These are phyloP conservation scores for Macrophomina pseudophaseolina DNA, from an alignment of 2,329 filamentous ascomycete genomes.

Conservation along the genomic window DNA sequence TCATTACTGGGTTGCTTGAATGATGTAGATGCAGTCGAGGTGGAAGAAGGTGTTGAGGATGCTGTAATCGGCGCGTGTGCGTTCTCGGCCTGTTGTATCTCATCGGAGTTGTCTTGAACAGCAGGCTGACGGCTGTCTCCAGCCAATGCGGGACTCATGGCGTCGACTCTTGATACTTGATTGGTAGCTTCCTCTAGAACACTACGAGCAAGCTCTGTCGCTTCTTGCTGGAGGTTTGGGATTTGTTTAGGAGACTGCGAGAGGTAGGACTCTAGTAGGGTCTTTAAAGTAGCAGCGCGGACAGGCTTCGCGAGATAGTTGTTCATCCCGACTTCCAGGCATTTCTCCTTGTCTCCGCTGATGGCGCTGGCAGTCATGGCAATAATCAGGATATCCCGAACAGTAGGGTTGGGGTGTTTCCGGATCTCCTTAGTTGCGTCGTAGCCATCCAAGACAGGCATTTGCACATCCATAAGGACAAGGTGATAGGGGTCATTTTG, in stretches of 20 bases:
- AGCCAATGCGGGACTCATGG: neutral
- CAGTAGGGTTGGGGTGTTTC: conserved; percentile 73
- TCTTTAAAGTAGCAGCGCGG: conserved; percentile 82
- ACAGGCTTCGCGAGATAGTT: conserved; percentile 96
- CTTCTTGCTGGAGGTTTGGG: conserved; percentile 53
- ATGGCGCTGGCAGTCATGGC: conserved; percentile 97
- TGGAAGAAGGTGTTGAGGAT: neutral
- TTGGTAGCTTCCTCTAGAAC: conserved; percentile 22
- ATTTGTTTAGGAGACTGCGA: conserved; percentile 53
- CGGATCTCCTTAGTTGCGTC: conserved; percentile 86
- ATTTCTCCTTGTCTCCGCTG: conserved; percentile 92
- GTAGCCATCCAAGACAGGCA: conserved; percentile 92
- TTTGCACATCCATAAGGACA: conserved; percentile 91
- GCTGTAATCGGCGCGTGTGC: neutral
- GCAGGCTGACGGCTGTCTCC: neutral
- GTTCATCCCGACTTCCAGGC: conserved; percentile 95
- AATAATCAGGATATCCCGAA: conserved; percentile 87
- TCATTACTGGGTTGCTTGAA: neutral
- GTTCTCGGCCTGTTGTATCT: neutral
- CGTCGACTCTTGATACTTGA: neutral
- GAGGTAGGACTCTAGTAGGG: conserved; percentile 76
- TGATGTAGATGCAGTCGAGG: neutral
- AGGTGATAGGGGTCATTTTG: conserved; percentile 83
- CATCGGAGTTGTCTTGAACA: neutral
- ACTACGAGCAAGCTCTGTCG: conserved; percentile 48